Base-by-base conservation (phyloP, 192 early-diverging fungal genomes). In the Thamnidium elegans region DNA sequence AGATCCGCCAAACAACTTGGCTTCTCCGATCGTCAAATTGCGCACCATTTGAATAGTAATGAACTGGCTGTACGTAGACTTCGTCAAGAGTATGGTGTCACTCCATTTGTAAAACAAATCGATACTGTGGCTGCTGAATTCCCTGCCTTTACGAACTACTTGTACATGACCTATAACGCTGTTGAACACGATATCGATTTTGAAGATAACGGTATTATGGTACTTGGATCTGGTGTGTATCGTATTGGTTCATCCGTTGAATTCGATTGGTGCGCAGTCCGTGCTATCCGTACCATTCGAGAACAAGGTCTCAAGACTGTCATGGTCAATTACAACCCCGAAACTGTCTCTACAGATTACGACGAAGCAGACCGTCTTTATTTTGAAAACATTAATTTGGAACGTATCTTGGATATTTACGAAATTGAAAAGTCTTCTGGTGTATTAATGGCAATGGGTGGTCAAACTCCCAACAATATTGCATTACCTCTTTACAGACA, bases 321-420 rank as follows among this genome's bases (percentile, higher is more conserved):
- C 69, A 99, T 99, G 97, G 81, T 99, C 69, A 99, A 99, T 86
- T 99, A 97, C 80, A 99, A 99, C 76, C 97, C 97, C 19, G 97
- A 99, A 74, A 99, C 97, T 3, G 97, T 99, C n/a, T 94, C 92
- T 11, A 99, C 97, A 7, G 97, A 99, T 82, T 99, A 93, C 62
- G 97, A 99, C 70, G 97, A 99, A 82, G 91, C 90, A 5, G 97
- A 99, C 71, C 84, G 94, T 50, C 86, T 99, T 32, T 99, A 99
- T 84, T 99, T 99, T 78, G 94, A 96, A 68, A 93, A 90, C 72
- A 84, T 99, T 55, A 93, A 90, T 43, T 79, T 95, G 61, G 97
- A 99, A 77, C 86, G 93, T 62, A 88, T 97, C 42, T 73, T 96
- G 72, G 97, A 99, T 79, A 99, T 99, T 68, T 99, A 99, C 71